Evolutionary conservation across 1,284 basidiomycete genomes (phyloP).

Genomic region (Rhodofomes roseus): DNA sequence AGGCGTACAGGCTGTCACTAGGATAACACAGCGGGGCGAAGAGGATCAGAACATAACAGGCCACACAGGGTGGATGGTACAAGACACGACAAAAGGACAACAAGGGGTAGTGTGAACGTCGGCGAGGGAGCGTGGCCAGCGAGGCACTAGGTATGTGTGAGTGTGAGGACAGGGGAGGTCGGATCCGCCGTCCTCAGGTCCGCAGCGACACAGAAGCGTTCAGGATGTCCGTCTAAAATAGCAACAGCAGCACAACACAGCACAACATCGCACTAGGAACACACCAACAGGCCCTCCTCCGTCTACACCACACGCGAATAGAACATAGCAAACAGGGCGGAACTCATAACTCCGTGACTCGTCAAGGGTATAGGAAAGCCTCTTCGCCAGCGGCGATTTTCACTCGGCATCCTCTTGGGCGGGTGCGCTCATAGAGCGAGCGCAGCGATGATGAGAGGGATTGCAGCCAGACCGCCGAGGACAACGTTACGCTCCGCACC

Average conservation of each 20-base stretch:
- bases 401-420: neutral
- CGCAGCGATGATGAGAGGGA: conserved; percentile 16
- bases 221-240: neutral
- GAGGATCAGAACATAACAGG: neutral
- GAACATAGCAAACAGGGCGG: neutral
- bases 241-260: neutral
- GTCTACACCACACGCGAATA: neutral
- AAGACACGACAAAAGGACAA: neutral
- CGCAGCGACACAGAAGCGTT: neutral
- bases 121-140: neutral
- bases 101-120: neutral
- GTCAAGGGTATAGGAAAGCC: neutral
- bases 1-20: neutral
- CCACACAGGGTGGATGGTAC: neutral
- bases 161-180: neutral
- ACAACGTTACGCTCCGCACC: conserved; percentile 14
- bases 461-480: conserved; percentile 8
- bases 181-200: neutral
- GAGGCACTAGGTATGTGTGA: neutral
- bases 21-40: neutral
- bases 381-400: neutral
- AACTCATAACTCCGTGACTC: neutral
- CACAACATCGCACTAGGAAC: no score
- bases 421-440: conserved; percentile 10
- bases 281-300: neutral